Conservation (phyloP, 805 yeast species). For the Schwanniomyces sp. region DNA sequence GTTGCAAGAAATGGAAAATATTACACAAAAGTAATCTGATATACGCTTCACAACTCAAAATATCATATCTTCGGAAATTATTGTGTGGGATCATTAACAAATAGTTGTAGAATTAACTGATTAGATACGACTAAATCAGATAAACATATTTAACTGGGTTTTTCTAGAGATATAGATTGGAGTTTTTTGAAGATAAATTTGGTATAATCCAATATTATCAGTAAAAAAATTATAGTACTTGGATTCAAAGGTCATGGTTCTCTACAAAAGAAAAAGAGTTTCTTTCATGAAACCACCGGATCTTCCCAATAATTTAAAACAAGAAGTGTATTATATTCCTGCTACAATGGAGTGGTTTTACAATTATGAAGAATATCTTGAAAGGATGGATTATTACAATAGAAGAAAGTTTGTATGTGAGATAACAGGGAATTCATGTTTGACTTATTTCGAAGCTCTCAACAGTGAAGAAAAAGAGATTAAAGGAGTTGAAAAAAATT, state of each 20-base stretch:
- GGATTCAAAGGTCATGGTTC: conserved; percentile 50
- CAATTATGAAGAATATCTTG: conserved; percentile 72
- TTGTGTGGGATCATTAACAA: background rate
- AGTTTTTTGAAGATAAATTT: background rate
- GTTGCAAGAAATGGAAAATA: background rate
- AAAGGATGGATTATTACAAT: conserved; percentile 69
- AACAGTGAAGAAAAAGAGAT: conserved; percentile 62
- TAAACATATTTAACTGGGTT: background rate
- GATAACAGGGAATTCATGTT: conserved; percentile 88
- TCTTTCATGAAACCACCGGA: conserved; percentile 55
- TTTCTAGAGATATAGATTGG: background rate
- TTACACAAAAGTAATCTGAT: background rate
- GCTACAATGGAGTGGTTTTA: conserved; percentile 89
- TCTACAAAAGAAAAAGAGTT: conserved; percentile 74
- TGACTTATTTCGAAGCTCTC: conserved; percentile 87
- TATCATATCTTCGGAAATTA: background rate
- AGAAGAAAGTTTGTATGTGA: conserved; percentile 89
- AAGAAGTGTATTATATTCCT: conserved; percentile 77
- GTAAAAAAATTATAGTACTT: background rate
- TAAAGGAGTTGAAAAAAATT: conserved; percentile 68
- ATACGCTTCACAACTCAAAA: background rate
- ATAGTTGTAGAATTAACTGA: background rate
- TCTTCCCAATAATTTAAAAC: conserved; percentile 53
- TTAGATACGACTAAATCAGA: background rate
- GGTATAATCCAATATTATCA: background rate